Base-by-base conservation (phyloP, 1,284 basidiomycete genomes). In the Pseudozyma thailandica region DNA sequence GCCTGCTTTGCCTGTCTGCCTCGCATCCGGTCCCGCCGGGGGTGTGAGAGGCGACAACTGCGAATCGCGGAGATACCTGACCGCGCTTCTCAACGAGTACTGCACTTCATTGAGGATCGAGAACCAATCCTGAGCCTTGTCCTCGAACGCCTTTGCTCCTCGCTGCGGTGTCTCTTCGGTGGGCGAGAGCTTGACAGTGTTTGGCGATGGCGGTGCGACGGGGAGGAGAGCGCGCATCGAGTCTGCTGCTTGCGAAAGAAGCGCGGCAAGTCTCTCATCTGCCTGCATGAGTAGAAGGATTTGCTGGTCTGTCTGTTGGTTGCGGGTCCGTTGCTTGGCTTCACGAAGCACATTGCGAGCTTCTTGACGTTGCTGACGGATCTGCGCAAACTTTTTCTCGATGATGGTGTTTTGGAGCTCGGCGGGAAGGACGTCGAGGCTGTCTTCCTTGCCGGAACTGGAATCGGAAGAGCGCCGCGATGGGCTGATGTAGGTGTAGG, bases 61-160 rank as follows among this genome's bases (percentile, higher is more conserved):
- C 1, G 65, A 45, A 23, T 70, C 61, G 12, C 72, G 30, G 2
- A 74, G 39, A 26, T 71, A 70, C 6, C 62, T 30, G 4, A 71
- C 66, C 0, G 61, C 72, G 18, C 54, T 62, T 0, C 72, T 50
- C 0, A 74, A 57, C 6, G 63, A 53, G 50, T 63, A 66, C 51
- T 74, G 72, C 16, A 74, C 72, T 43, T 74, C 68, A 57, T 72
- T 74, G 53, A 74, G 66, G 51, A 68, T 71, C 20, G 41, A 27
- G 47, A 74, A 74, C 72, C 72, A 74, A 37, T 64, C 54, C 39
- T 74, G 68, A 3, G 68, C 68, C 20, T 51, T 52, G 6, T 51
- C 43, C 30, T 74, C 68, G 28, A 74, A 74, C 8, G 69, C 72
- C 31, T 60, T 74, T 26, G 72, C 61, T 3, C 62, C 68, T 20